Percentiles rank a stretch among this genome's conserved stretches.
These are phyloP conservation scores for Lojkania enalia DNA, from an alignment of 2,329 filamentous ascomycete species.

Conservation along the genomic window DNA sequence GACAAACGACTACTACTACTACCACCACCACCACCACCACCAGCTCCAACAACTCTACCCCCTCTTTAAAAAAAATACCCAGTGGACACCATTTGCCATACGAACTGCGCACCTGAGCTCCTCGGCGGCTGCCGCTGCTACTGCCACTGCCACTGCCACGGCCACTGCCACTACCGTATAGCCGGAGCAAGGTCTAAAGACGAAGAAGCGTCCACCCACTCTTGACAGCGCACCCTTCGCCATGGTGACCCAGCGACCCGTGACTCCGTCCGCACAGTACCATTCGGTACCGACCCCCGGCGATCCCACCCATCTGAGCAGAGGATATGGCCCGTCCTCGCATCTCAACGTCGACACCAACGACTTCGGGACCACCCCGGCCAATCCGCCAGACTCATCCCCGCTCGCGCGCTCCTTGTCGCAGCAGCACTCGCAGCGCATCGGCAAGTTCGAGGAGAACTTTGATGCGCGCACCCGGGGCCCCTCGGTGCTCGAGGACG, in stretches of 20 bases:
- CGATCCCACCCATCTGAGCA: slow-evolving; percentile 42
- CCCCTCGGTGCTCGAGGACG: slow-evolving; percentile 63
- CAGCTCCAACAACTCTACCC: no score
- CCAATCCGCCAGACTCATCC: slow-evolving; percentile 33
- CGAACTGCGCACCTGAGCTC: no score
- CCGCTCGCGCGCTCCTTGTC: slow-evolving; percentile 41
- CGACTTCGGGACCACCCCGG: slow-evolving; percentile 47
- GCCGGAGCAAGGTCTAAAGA: no score
- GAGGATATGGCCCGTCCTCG: slow-evolving; percentile 37
- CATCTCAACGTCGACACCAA: slow-evolving; percentile 29
- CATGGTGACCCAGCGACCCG: slow-evolving; percentile 34
- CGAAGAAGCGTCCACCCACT: no score
- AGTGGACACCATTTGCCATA: no score
- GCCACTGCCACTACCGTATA: no score
- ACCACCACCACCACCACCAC: no score
- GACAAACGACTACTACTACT: no score
- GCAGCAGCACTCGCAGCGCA: slow-evolving; percentile 23
- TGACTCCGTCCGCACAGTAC: slow-evolving; percentile 37
- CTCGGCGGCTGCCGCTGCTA: no score
- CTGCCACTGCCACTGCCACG: no score
- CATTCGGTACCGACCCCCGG: slow-evolving; percentile 42
- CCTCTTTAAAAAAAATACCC: no score
- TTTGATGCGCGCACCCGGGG: slow-evolving; percentile 71
- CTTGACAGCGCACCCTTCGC: no score
- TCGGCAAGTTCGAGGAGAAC: slow-evolving; percentile 67